Evolutionary conservation across 768 basidiomycete species (phyloP).

Genomic region (Boletus sp.): DNA sequence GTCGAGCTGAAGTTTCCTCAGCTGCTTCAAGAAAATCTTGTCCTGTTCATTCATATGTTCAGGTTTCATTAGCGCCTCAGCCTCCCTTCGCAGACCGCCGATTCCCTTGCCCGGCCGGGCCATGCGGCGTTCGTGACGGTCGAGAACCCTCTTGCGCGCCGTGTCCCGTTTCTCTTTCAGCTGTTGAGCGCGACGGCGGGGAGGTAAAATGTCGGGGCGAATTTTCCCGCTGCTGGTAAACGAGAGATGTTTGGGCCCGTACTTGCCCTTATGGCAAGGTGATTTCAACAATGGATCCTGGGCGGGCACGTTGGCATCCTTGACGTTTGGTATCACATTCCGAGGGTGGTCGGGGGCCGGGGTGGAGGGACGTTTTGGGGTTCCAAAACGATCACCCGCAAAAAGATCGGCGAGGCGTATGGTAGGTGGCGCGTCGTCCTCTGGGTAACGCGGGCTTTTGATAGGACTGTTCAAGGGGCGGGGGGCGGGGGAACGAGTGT

Average conservation of each 20-base stretch:
- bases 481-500: conserved; percentile 13
- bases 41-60: conserved; percentile 20
- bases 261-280: conserved; percentile 9
- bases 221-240: background rate
- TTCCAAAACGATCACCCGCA: background rate
- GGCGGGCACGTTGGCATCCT: background rate
- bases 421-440: conserved; percentile 11
- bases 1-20: conserved; percentile 16
- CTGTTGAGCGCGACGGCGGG: conserved; percentile 1
- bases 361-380: background rate
- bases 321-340: background rate
- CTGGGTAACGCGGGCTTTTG: background rate
- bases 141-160: background rate
- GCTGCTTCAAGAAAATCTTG: conserved; percentile 25
- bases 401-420: conserved; percentile 5
- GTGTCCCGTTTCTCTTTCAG: conserved; percentile 11
- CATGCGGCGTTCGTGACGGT: conserved; percentile 3
- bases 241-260: conserved; percentile 19
- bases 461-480: conserved; percentile 20
- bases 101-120: conserved; percentile 1
- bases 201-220: background rate
- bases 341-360: background rate
- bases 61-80: conserved; percentile 18
- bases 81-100: conserved; percentile 6
- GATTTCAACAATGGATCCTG: background rate